These are phyloP conservation scores for Cladophialophora carrionii DNA, from an alignment of 2,329 filamentous ascomycete species.

Conservation along the genomic window DNA sequence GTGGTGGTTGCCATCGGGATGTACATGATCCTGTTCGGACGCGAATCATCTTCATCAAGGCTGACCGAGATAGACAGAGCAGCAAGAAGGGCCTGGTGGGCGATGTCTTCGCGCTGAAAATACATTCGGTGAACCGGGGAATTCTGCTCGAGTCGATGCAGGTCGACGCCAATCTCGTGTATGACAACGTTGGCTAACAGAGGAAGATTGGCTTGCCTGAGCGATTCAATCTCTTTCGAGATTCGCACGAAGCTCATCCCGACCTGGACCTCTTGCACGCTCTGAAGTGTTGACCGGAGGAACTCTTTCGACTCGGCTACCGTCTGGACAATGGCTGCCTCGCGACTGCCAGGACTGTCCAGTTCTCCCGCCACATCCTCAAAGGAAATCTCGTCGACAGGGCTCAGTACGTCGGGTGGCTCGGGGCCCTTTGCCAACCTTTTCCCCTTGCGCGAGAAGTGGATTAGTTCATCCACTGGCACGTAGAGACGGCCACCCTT, in stretches of 20 bases:
- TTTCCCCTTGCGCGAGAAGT: constrained; percentile 62
- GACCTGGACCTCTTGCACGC: constrained; percentile 95
- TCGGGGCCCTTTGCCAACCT: constrained; percentile 45
- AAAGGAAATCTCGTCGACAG: constrained; percentile 64
- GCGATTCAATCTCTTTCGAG: constrained; percentile 73
- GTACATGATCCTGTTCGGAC: constrained; percentile 85
- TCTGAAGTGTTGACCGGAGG: constrained; percentile 81
- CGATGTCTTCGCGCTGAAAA: constrained; percentile 87
- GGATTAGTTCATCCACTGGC: constrained; percentile 81
- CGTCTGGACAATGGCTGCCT: constrained; percentile 73
- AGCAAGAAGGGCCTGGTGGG: constrained; percentile 89
- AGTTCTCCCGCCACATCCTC: constrained; percentile 75
- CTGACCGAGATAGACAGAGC: constrained; percentile 91
- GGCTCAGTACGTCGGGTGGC: constrained; percentile 43
- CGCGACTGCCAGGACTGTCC: constrained; percentile 66
- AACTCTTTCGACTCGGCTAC: constrained; percentile 94
- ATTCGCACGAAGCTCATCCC: constrained; percentile 88
- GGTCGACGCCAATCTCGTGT: constrained; percentile 93
- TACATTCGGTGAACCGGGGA: constrained; percentile 98
- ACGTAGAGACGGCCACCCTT: constrained; percentile 90
- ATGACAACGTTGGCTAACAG: constrained; percentile 85
- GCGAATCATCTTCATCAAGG: constrained; percentile 84
- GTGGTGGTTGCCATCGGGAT: constrained; percentile 97
- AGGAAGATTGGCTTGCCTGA: constrained; percentile 69
- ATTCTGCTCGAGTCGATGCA: constrained; percentile 87